Evolutionary conservation across 192 early-diverging fungal species (phyloP).

Genomic region (Tieghemiomyces parasiticus): DNA sequence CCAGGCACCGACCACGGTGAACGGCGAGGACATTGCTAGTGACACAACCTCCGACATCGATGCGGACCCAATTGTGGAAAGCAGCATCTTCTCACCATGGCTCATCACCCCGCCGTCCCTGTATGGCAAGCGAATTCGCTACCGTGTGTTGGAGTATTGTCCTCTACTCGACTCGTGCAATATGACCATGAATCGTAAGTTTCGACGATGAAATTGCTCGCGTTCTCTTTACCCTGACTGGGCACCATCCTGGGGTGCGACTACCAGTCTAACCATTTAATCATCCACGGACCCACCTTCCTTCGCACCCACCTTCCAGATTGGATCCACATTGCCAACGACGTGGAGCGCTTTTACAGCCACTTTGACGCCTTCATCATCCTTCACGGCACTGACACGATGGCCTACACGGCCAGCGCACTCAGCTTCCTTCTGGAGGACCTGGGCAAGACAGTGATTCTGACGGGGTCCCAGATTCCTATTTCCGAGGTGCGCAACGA

Average conservation of each 20-base stretch:
- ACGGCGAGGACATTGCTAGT: too few relatives aligned
- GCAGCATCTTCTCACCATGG: slow-evolving; percentile 20
- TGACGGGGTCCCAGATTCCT: slow-evolving; percentile 96
- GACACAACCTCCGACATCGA: too few relatives aligned
- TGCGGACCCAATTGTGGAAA: slow-evolving; percentile 15
- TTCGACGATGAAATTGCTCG: too few relatives aligned
- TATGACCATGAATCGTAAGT: slow-evolving; percentile 60
- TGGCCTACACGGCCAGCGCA: slow-evolving; percentile 75
- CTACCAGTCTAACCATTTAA: too few relatives aligned
- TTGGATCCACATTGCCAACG: slow-evolving; percentile 91
- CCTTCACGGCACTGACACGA: slow-evolving; percentile 85
- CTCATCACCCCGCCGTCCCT: slow-evolving; percentile 78
- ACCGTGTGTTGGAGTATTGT: slow-evolving; percentile 91
- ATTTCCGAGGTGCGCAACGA: slow-evolving; percentile 96
- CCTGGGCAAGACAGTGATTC: slow-evolving; percentile 92
- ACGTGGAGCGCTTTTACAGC: slow-evolving; percentile 90
- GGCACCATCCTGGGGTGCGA: too few relatives aligned
- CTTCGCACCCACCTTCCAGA: too few relatives aligned
- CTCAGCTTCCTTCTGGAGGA: slow-evolving; percentile 95
- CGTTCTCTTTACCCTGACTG: too few relatives aligned
- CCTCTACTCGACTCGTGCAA: slow-evolving; percentile 91
- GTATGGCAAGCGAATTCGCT: slow-evolving; percentile 82
- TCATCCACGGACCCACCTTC: too few relatives aligned
- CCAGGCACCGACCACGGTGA: too few relatives aligned
- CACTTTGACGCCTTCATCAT: slow-evolving; percentile 92